These are phyloP conservation scores for Bipolaris sorokiniana DNA, from an alignment of 2,329 filamentous ascomycete genomes.

Conservation along the genomic window DNA sequence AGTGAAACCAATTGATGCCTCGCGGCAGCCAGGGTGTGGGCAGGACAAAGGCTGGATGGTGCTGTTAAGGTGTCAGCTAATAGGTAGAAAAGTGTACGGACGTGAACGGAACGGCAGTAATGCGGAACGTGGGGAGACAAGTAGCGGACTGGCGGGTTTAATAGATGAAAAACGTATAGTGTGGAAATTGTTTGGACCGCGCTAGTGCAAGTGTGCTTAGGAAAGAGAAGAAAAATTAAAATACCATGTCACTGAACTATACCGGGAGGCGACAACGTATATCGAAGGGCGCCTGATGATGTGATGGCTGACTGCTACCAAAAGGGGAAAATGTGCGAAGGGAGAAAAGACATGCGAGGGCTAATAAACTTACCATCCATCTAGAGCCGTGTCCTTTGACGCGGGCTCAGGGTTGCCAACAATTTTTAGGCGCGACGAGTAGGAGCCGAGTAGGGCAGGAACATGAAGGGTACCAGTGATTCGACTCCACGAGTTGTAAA, in stretches of 20 bases:
- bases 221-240: conserved; percentile 39
- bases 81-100: conserved; percentile 16
- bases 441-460: conserved; percentile 44
- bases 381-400: conserved; percentile 38
- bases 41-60: conserved; percentile 45
- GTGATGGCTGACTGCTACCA: conserved; percentile 29
- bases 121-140: conserved; percentile 11
- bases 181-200: conserved; percentile 42
- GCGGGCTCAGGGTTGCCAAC: conserved; percentile 39
- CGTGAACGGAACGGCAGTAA: background rate
- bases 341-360: conserved; percentile 16
- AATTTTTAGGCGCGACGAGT: conserved; percentile 35
- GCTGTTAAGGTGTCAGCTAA: conserved; percentile 34
- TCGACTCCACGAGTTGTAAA: conserved; percentile 48
- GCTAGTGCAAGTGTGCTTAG: conserved; percentile 43
- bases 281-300: conserved; percentile 30
- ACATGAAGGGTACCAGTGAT: conserved; percentile 46
- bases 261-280: conserved; percentile 43
- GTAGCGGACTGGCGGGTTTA: conserved; percentile 40
- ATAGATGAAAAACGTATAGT: conserved; percentile 50
- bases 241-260: conserved; percentile 41
- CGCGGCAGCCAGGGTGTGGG: conserved; percentile 29
- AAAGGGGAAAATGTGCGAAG: conserved; percentile 24
- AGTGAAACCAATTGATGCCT: conserved; percentile 40
- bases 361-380: conserved; percentile 48